Evolutionary conservation across 495 filamentous ascomycete species (phyloP).

Genomic region (Lophiotrema nucula): DNA sequence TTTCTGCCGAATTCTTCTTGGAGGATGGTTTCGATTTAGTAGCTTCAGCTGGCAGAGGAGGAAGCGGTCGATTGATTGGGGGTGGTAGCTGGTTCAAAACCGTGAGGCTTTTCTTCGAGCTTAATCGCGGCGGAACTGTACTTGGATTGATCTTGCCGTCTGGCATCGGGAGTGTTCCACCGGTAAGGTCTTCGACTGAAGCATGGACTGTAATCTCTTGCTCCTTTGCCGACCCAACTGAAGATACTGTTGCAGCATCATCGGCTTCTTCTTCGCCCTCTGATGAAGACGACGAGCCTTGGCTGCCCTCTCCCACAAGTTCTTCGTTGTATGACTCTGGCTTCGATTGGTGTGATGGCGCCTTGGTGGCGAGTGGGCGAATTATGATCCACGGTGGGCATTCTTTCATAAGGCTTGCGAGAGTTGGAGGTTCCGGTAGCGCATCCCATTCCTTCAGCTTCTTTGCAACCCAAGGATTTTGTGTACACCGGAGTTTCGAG

Average conservation of each 20-base stretch:
- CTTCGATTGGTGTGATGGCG: neutral
- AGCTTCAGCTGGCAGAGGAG: slow-evolving; percentile 11
- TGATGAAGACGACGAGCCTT: neutral
- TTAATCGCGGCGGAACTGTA: slow-evolving; percentile 4
- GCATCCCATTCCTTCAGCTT: slow-evolving; percentile 32
- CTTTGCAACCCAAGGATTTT: slow-evolving; percentile 33
- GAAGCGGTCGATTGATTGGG: slow-evolving; percentile 21
- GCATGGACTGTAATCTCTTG: slow-evolving; percentile 31
- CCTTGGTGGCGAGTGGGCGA: slow-evolving; percentile 15
- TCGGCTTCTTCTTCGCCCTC: slow-evolving; percentile 1
- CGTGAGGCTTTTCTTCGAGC: neutral
- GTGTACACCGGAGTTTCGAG: slow-evolving; percentile 33
- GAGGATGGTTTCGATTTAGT: neutral
- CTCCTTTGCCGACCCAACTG: neutral
- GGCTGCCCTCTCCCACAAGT: neutral
- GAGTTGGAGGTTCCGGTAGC: neutral
- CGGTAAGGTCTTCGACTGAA: slow-evolving; percentile 23
- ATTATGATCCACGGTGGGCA: slow-evolving; percentile 31
- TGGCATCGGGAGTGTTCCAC: slow-evolving; percentile 14
- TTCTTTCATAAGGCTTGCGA: slow-evolving; percentile 25
- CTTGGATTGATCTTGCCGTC: neutral
- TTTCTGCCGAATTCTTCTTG: neutral
- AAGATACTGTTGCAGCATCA: neutral
- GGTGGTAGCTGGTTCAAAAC: neutral
- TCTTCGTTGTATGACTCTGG: slow-evolving; percentile 22